Percentiles rank a stretch among this genome's conserved stretches.
These are phyloP conservation scores for Carex sylvatica DNA, from an alignment of 202 grass and related monocot species.

Conservation along the genomic window DNA sequence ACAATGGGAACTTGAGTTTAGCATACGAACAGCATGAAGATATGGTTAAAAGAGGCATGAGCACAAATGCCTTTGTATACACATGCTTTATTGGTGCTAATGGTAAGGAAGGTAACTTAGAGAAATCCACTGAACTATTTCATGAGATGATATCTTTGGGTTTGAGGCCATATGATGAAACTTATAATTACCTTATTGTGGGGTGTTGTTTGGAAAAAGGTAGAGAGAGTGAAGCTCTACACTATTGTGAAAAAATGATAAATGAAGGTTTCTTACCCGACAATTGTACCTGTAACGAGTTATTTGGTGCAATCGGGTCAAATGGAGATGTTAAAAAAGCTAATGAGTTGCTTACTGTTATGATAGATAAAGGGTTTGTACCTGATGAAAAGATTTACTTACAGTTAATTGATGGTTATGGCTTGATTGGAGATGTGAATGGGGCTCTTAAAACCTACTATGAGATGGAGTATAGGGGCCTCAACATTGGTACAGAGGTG, in stretches of 20 bases:
- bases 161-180: constrained; percentile 66
- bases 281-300: constrained; percentile 36
- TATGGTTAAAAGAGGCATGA: constrained; percentile 50
- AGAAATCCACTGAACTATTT: constrained; percentile 36
- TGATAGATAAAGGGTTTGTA: constrained; percentile 53
- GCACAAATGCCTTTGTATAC: constrained; percentile 66
- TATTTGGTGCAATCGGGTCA: constrained; percentile 38
- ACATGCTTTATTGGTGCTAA: constrained; percentile 55
- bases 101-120: constrained; percentile 24
- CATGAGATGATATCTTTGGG: constrained; percentile 63
- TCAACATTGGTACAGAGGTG: constrained; percentile 24
- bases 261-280: constrained; percentile 48
- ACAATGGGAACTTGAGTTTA: constrained; percentile 33
- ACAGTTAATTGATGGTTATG: constrained; percentile 52
- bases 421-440: constrained; percentile 31
- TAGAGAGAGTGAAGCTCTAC: constrained; percentile 32
- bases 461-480: constrained; percentile 59
- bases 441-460: constrained; percentile 59
- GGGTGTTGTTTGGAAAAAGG: constrained; percentile 52
- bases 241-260: constrained; percentile 60
- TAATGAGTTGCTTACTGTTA: constrained; percentile 43
- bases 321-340: constrained; percentile 50
- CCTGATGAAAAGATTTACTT: constrained; percentile 50
- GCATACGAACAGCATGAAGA: constrained; percentile 39
- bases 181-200: constrained; percentile 50